Conservation (phyloP, 192 early-diverging fungal genomes). For the Backusella liffmaniae region DNA sequence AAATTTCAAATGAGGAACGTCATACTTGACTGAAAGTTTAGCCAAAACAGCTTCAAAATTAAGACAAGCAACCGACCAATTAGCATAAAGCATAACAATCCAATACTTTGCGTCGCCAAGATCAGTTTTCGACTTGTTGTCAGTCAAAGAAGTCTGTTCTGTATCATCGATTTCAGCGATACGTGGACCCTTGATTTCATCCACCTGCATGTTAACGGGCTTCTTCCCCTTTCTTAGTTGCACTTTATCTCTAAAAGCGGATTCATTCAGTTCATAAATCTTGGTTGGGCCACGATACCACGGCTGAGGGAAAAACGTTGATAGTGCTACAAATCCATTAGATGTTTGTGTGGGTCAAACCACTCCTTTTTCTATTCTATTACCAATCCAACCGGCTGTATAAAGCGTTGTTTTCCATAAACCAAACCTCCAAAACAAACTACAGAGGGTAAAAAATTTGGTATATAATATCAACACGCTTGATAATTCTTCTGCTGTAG, state of each 20-base stretch:
- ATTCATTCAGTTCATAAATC: conserved; percentile 37
- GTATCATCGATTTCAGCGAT: conserved; percentile 29
- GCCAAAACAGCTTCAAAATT: conserved; percentile 53
- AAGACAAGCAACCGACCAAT: conserved; percentile 51
- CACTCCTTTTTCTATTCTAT: neutral
- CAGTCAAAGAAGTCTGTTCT: conserved; percentile 2
- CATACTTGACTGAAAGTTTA: conserved; percentile 46
- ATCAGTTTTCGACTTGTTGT: neutral
- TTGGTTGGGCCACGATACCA: conserved; percentile 51
- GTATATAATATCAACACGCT: conserved; percentile 45
- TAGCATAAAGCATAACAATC: conserved; percentile 50
- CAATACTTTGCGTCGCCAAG: conserved; percentile 44
- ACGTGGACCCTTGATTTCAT: conserved; percentile 20
- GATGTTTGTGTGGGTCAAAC: conserved; percentile 3
- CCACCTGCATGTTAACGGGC: neutral
- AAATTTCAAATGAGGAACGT: conserved; percentile 25
- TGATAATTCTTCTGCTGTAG: conserved; percentile 48
- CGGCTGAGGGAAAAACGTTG: conserved; percentile 48
- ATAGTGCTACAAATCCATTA: conserved; percentile 15
- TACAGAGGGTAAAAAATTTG: conserved; percentile 42
- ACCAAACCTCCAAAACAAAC: conserved; percentile 39
- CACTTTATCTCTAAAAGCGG: conserved; percentile 28
- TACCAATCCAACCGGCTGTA: conserved; percentile 41
- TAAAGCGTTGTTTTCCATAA: conserved; percentile 39
- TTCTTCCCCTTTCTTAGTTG: conserved; percentile 2